Base-by-base conservation (phyloP, 1,284 basidiomycete species). In the Porogramme epimiltina region DNA sequence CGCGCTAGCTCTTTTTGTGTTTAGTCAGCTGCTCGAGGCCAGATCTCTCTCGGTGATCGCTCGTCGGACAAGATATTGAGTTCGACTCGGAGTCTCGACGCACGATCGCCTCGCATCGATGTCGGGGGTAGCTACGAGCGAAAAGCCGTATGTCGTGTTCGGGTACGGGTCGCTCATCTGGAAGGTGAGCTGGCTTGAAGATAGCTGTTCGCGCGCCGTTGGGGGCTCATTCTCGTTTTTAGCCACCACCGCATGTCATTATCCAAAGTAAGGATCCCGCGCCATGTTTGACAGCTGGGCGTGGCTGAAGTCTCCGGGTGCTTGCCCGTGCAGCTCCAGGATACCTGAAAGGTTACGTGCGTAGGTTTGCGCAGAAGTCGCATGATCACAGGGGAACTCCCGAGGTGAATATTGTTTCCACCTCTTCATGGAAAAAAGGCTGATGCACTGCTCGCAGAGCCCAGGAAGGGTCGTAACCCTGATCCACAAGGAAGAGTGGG, bases 401-500 rank as follows among this genome's bases (percentile, higher is more conserved):
- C 2, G 84, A 91, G 75, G 89, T 89, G 47, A 42, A 22, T 22
- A 36, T 39, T 36, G 31, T 43, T 6, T 43, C 24, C 19, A 13
- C 42, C n/a, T 19, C 34, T 36, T 33, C 47, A 42, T 28, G 8
- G 13, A 16, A 37, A 37, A 8, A 8, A 51, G n/a, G n/a, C n/a
- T n/a, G 16, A 18, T 50, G 33, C 10, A 18, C 11, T 18, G 13
- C 33, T 25, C 22, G 5, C 62, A 91, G 86, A 80, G 74, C 50
- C 90, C 90, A 4, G 92, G 92, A 3, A 75, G 92, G n/a, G 93
- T 93, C 2, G 93, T 93, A 4, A 95, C 93, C 2, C 74, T 95
- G 3, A 77, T 95, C n/a, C 87, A 89, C 62, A 87, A 89, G 52
- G 81, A 86, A 66, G 89, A 93, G 49, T 95, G 92, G 92, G 83